A percentile compares a stretch with the other conserved stretches of the same genome.
Evolutionary conservation across 495 filamentous ascomycete genomes (phyloP).

Genomic region (Penicillium flavigenum): DNA sequence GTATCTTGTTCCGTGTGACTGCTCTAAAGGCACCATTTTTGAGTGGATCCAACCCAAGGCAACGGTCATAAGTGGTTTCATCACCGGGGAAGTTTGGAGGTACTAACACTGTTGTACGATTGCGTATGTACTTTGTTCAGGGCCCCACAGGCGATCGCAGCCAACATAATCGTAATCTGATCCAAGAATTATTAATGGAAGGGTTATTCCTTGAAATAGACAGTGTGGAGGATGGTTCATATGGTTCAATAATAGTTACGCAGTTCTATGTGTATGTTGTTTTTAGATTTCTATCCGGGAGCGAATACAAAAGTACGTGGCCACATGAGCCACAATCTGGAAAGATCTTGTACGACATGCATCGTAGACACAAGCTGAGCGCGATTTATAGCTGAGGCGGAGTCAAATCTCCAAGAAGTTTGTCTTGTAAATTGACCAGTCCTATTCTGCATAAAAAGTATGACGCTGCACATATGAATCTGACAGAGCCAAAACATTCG

Average conservation of each 20-base stretch:
- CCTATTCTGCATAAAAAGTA: background rate
- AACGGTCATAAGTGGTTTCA: conserved; percentile 5
- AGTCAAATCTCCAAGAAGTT: background rate
- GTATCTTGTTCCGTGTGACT: conserved; percentile 7
- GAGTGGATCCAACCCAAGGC: background rate
- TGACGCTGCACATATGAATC: background rate
- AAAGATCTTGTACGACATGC: background rate
- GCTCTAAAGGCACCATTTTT: conserved; percentile 11
- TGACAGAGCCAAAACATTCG: conserved; percentile 2
- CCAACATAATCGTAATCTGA: conserved; percentile 2
- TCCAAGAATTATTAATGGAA: background rate
- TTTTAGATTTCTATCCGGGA: background rate
- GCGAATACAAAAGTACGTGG: conserved; percentile 8
- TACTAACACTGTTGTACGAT: background rate
- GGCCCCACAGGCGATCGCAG: conserved; percentile 4
- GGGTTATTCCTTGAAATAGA: background rate
- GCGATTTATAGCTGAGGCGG: background rate
- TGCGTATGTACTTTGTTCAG: no score
- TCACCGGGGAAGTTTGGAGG: background rate
- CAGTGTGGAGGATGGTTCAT: background rate
- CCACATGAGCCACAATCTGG: conserved; percentile 8
- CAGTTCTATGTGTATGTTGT: background rate
- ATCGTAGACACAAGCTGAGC: conserved; percentile 1
- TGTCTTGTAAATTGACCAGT: conserved; percentile 4
- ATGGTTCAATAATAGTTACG: background rate